Conservation (phyloP, 805 yeast genomes). For the Nakazawaea ambrosiae region DNA sequence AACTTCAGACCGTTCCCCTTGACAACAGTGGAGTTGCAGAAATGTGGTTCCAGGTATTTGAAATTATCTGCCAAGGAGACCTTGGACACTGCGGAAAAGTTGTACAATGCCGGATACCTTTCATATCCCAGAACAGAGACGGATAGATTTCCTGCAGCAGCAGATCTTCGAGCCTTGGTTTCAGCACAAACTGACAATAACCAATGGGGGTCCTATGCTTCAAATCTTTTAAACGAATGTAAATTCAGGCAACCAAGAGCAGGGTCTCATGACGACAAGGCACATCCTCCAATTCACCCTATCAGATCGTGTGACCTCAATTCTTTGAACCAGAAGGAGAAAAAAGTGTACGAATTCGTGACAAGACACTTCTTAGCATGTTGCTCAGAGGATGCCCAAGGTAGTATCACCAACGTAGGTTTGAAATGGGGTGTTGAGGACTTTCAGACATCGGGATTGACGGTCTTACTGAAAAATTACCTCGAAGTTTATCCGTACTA, state of each 20-base stretch:
- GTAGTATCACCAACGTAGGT: conserved; percentile 54
- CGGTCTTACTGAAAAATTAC: conserved; percentile 68
- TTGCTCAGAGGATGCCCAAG: conserved; percentile 87
- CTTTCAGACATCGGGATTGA: conserved; percentile 68
- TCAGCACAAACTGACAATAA: conserved; percentile 48
- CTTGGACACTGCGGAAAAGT: conserved; percentile 70
- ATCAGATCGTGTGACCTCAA: conserved; percentile 37
- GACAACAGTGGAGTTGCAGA: conserved; percentile 91
- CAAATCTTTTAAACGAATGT: conserved; percentile 29
- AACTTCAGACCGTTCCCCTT: conserved; percentile 84
- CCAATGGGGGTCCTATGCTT: conserved; percentile 73
- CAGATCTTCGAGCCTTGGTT: conserved; percentile 62
- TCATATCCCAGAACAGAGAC: conserved; percentile 99
- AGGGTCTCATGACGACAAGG: conserved; percentile 86
- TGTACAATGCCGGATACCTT: conserved; percentile 79
- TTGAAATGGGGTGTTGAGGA: conserved; percentile 74
- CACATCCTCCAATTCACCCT: conserved; percentile 99
- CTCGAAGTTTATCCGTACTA: conserved; percentile 74
- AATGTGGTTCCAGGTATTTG: conserved; percentile 69
- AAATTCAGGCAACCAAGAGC: conserved; percentile 61
- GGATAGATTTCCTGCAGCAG: conserved; percentile 68
- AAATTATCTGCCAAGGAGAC: conserved; percentile 77
- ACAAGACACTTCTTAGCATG: conserved; percentile 84
- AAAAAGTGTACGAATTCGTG: conserved; percentile 78
- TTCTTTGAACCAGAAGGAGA: conserved; percentile 36